Percentiles rank a stretch among this genome's conserved stretches.
These are phyloP conservation scores for Aureobasidium sp. DNA, from an alignment of 2,329 filamentous ascomycete genomes.

Conservation along the genomic window DNA sequence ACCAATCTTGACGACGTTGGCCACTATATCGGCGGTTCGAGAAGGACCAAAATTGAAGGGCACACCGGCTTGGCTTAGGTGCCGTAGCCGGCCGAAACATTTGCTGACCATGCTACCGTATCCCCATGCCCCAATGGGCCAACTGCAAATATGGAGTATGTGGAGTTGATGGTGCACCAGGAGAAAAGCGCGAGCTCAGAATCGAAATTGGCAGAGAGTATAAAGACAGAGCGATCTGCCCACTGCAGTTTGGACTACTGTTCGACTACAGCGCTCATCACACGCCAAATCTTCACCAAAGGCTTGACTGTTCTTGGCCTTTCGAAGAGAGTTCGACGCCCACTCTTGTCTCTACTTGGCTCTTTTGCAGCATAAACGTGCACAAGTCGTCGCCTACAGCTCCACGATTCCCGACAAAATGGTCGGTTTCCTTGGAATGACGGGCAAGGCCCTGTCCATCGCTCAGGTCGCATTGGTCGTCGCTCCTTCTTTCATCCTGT, in stretches of 20 bases:
- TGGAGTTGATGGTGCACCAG: conserved; percentile 1
- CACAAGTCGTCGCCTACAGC: conserved; percentile 1
- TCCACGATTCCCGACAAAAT: background rate
- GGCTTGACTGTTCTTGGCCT: conserved; percentile 6
- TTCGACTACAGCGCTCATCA: conserved; percentile 4
- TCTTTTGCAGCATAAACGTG: background rate
- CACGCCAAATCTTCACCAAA: background rate
- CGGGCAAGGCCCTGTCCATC: conserved; percentile 18
- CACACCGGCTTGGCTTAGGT: conserved; percentile 3
- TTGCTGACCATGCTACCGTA: conserved; percentile 8
- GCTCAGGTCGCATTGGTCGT: conserved; percentile 30
- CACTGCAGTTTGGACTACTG: conserved; percentile 1
- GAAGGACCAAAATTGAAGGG: background rate
- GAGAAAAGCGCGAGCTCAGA: background rate
- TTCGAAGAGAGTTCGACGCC: background rate
- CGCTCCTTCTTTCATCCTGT: conserved; percentile 37
- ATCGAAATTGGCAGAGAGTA: conserved; percentile 2
- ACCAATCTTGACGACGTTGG: conserved; percentile 1
- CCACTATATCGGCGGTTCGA: conserved; percentile 1
- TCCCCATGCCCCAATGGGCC: conserved; percentile 6
- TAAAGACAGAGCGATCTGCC: conserved; percentile 11
- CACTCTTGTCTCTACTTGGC: conserved; percentile 5
- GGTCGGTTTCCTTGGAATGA: conserved; percentile 15
- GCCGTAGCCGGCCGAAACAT: conserved; percentile 4
- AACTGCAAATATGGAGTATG: conserved; percentile 12